These are phyloP conservation scores for Xerocomus nothofagi DNA, from an alignment of 1,284 basidiomycete genomes.

Conservation along the genomic window DNA sequence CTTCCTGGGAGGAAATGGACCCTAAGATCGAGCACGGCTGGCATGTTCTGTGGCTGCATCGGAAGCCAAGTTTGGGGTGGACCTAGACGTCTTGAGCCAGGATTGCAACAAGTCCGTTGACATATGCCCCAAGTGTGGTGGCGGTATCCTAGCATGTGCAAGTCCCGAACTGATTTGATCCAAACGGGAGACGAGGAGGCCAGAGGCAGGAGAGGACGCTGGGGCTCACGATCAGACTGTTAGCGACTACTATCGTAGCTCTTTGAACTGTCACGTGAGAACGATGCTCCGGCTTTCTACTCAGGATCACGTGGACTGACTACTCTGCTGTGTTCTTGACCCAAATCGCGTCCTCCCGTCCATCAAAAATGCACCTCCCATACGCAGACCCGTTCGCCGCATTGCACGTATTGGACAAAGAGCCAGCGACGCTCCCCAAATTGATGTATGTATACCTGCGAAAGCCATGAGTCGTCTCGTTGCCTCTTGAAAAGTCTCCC, in stretches of 20 bases:
- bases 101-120: constrained; percentile 4
- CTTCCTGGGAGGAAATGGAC: neutral
- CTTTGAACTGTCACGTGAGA: too few relatives aligned
- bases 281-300: too few relatives aligned
- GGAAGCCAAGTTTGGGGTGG: constrained; percentile 60
- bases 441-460: constrained; percentile 9
- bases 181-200: too few relatives aligned
- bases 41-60: neutral
- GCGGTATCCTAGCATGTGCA: neutral
- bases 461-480: neutral
- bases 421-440: neutral
- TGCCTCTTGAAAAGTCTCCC: neutral
- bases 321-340: constrained; percentile 1
- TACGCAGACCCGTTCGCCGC: neutral
- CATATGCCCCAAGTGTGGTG: constrained; percentile 2
- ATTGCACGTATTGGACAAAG: neutral
- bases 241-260: too few relatives aligned
- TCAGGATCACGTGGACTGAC: constrained; percentile 8
- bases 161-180: neutral
- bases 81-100: constrained; percentile 50
- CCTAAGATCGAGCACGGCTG: neutral
- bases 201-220: too few relatives aligned
- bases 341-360: constrained; percentile 7
- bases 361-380: constrained; percentile 11
- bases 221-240: too few relatives aligned